Evolutionary conservation across 192 early-diverging fungal genomes (phyloP).

Genomic region (Backusella liffmaniae): DNA sequence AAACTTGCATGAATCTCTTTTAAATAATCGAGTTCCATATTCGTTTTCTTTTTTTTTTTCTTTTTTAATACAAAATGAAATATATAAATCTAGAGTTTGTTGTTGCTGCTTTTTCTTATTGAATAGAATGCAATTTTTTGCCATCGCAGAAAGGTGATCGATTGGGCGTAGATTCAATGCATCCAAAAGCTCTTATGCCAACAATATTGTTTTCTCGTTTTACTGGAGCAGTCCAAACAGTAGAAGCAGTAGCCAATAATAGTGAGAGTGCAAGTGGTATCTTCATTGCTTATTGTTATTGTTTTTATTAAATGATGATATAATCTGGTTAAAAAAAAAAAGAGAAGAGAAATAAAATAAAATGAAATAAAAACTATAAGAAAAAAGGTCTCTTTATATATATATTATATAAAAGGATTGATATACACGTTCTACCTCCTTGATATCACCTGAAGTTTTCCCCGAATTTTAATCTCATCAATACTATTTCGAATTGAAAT

Average conservation of each 20-base stretch:
- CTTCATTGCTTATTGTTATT: not conserved
- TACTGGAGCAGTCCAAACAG: not conserved
- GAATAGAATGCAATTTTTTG: not conserved
- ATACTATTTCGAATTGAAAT: constrained; percentile 10
- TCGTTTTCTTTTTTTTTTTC: not conserved
- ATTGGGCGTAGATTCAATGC: not conserved
- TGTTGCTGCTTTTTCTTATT: not conserved
- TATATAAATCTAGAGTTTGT: not conserved
- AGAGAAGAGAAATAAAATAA: not conserved
- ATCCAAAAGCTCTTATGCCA: not conserved
- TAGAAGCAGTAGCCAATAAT: not conserved
- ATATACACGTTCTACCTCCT: constrained; percentile 5
- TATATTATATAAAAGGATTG: not conserved
- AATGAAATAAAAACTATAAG: not conserved
- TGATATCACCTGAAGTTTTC: not conserved
- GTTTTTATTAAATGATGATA: not conserved
- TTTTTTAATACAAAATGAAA: not conserved
- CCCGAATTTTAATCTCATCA: constrained; percentile 7
- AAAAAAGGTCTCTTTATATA: not conserved
- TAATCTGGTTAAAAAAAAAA: not conserved
- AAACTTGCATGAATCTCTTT: not conserved
- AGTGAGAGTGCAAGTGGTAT: not conserved
- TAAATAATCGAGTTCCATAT: too few species aligned
- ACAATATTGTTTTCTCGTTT: not conserved
- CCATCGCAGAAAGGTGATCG: not conserved